Percentiles rank a stretch among this genome's conserved stretches.
Evolutionary conservation across 371 early-diverging fungal genomes (phyloP).

Genomic region (Mortierella sp.): DNA sequence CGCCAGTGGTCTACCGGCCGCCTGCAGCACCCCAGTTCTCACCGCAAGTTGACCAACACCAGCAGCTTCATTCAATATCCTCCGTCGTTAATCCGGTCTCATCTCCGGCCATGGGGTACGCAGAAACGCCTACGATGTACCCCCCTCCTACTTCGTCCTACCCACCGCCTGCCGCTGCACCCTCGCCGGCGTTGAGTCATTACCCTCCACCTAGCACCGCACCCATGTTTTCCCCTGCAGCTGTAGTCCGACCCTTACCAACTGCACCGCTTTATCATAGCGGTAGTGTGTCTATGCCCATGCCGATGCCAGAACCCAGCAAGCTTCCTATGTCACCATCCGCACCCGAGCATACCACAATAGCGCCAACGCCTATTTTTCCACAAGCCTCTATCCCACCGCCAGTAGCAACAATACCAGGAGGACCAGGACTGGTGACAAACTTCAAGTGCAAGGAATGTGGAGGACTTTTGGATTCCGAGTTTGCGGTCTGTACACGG

Average conservation of each 20-base stretch:
- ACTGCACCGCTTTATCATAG: neutral
- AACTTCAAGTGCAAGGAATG: conserved; percentile 25
- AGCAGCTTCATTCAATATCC: neutral
- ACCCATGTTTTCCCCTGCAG: neutral
- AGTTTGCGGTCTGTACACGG: conserved; percentile 12
- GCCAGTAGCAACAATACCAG: neutral
- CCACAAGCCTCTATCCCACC: neutral
- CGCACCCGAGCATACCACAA: neutral
- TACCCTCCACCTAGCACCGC: neutral
- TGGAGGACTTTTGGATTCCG: conserved; percentile 15
- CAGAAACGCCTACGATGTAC: neutral
- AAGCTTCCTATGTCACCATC: neutral
- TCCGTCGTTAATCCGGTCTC: neutral
- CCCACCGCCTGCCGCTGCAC: neutral
- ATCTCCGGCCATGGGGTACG: neutral
- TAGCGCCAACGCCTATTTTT: neutral
- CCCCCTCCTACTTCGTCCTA: neutral
- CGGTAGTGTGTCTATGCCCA: neutral
- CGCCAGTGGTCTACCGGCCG: neutral
- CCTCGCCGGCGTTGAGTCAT: neutral
- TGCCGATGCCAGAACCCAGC: neutral
- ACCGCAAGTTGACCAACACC: neutral
- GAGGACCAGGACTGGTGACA: conserved; percentile 17
- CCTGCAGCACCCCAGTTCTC: neutral
- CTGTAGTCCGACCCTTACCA: neutral